Evolutionary conservation across 805 yeast genomes (phyloP).

Genomic region (Lipomyces chichibuensis): DNA sequence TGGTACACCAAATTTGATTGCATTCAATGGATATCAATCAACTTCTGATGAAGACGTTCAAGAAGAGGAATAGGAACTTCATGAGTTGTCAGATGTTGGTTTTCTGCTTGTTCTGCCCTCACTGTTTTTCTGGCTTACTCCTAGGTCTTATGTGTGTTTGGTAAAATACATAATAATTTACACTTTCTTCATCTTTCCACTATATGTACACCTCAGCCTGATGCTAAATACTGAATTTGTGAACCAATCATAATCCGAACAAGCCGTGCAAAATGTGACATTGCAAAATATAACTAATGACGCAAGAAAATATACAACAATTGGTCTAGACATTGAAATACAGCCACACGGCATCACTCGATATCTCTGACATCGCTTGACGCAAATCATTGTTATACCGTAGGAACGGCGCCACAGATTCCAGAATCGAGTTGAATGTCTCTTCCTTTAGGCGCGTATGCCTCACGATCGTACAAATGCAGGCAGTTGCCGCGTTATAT

Average conservation of each 20-base stretch:
- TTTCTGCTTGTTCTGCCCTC: neutral
- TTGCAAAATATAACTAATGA: neutral
- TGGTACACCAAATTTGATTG: conserved; percentile 23
- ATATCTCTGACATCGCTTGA: conserved; percentile 20
- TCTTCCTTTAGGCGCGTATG: conserved; percentile 21
- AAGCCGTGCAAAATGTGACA: neutral
- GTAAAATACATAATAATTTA: neutral
- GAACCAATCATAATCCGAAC: neutral
- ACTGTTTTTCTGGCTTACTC: neutral
- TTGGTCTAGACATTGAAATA: conserved; percentile 7
- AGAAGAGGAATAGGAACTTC: conserved; percentile 3
- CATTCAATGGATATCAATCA: conserved; percentile 18
- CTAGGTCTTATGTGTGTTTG: neutral
- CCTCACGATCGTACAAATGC: conserved; percentile 16
- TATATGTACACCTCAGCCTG: neutral
- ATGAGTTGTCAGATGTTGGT: neutral
- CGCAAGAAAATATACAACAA: neutral
- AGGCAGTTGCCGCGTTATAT: conserved; percentile 15
- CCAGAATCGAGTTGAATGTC: conserved; percentile 19
- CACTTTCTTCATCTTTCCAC: neutral
- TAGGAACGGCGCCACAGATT: conserved; percentile 18
- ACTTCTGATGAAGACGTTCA: neutral
- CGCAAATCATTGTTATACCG: conserved; percentile 4
- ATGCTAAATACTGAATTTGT: neutral
- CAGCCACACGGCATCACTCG: conserved; percentile 31